A percentile compares a stretch with the other conserved stretches of the same genome.
Conservation (phyloP, 2,329 filamentous ascomycete species). For the Cladophialophora exuberans region DNA sequence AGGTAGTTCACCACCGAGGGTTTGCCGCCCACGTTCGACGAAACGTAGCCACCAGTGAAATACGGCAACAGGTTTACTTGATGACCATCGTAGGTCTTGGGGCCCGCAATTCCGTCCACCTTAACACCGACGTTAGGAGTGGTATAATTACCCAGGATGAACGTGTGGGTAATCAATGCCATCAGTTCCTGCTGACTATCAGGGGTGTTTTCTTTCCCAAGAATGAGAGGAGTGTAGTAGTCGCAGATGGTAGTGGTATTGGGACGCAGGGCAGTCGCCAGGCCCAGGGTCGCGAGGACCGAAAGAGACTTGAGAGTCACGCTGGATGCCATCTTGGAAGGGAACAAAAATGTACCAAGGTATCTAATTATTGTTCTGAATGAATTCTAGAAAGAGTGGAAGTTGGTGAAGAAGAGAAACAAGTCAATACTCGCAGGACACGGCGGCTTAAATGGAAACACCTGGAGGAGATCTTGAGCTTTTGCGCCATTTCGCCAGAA, state of each 20-base stretch:
- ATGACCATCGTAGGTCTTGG: conserved; percentile 53
- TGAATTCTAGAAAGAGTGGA: neutral
- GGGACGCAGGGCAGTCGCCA: conserved; percentile 51
- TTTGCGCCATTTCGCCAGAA: neutral
- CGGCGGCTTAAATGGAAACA: conserved; percentile 1
- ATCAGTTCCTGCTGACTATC: conserved; percentile 61
- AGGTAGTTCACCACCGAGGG: conserved; percentile 62
- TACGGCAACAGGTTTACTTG: conserved; percentile 63
- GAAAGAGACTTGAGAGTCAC: conserved; percentile 14
- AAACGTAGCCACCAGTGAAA: conserved; percentile 60
- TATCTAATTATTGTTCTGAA: neutral
- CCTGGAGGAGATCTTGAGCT: neutral
- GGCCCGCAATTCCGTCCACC: conserved; percentile 62
- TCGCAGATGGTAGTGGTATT: conserved; percentile 60
- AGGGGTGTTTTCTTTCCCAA: conserved; percentile 62
- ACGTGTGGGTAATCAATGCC: conserved; percentile 64
- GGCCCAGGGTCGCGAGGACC: conserved; percentile 34
- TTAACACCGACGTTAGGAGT: conserved; percentile 55
- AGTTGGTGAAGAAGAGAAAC: neutral
- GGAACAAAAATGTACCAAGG: neutral
- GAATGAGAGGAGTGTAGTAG: conserved; percentile 62
- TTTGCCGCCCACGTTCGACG: conserved; percentile 52
- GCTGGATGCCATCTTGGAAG: conserved; percentile 1
- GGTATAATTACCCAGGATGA: conserved; percentile 66
- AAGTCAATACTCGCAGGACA: neutral